Conservation (phyloP, 768 basidiomycete genomes). For the Daedaleopsis sinensis region DNA sequence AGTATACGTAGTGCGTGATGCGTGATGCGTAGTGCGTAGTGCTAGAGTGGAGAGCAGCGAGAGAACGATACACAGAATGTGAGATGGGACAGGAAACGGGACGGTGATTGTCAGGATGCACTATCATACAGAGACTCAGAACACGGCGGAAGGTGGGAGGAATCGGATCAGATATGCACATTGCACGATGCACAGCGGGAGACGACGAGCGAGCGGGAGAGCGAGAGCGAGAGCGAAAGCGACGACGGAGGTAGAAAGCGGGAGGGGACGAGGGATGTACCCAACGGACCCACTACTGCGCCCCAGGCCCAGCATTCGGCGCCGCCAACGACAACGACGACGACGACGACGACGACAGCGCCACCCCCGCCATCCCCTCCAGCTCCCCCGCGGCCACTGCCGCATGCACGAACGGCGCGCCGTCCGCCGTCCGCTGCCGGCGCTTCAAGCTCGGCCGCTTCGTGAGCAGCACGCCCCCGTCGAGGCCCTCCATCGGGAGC, state of each 20-base stretch:
- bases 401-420: slow-evolving; percentile 2
- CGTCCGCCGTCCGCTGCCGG: slow-evolving; percentile 34
- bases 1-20: too few relatives aligned
- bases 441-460: slow-evolving; percentile 73
- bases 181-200: neutral
- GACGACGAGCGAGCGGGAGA: neutral
- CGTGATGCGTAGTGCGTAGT: too few relatives aligned
- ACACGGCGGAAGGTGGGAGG: neutral
- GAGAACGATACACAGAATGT: neutral
- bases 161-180: neutral
- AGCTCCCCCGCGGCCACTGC: neutral
- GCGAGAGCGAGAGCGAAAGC: neutral
- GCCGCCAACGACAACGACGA: too few relatives aligned
- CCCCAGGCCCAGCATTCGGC: too few relatives aligned
- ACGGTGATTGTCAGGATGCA: neutral
- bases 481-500: slow-evolving; percentile 59
- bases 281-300: too few relatives aligned
- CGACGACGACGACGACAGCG: too few relatives aligned
- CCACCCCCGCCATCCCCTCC: too few relatives aligned
- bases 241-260: too few relatives aligned
- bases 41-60: neutral
- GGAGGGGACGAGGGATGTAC: neutral
- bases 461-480: slow-evolving; percentile 55
- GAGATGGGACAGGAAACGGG: neutral
- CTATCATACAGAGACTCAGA: neutral